Conservation (phyloP, 345 rosid species). For the Cochlearia excelsa region DNA sequence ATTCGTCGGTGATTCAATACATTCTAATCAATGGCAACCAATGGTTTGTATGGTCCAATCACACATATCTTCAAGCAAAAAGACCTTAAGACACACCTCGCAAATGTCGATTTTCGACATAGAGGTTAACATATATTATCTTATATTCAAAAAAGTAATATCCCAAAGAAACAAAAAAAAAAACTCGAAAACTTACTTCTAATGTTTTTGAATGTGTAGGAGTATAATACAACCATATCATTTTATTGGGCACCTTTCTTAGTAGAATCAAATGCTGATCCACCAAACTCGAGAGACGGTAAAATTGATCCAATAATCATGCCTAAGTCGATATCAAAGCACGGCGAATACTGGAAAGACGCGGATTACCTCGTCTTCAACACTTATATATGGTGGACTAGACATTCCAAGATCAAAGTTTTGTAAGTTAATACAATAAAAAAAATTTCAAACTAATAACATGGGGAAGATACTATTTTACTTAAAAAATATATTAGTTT, state of each 20-base stretch:
- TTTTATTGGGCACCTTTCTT: conserved; percentile 71
- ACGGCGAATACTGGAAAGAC: conserved; percentile 54
- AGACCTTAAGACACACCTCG: conserved; percentile 40
- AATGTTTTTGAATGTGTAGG: conserved; percentile 35
- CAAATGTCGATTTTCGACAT: conserved; percentile 36
- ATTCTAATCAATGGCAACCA: conserved; percentile 62
- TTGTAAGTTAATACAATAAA: conserved; percentile 38
- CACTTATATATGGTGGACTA: conserved; percentile 69
- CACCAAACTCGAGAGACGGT: conserved; percentile 49
- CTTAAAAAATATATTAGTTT: too few relatives aligned
- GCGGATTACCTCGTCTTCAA: conserved; percentile 55
- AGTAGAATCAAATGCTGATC: conserved; percentile 61
- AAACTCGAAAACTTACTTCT: conserved; percentile 7
- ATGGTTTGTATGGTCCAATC: conserved; percentile 67
- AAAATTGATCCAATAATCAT: conserved; percentile 40
- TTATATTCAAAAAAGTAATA: not conserved
- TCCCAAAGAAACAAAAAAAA: not conserved
- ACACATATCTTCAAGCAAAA: conserved; percentile 37
- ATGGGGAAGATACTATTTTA: too few relatives aligned
- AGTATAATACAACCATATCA: conserved; percentile 52
- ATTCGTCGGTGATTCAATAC: conserved; percentile 65
- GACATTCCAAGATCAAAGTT: conserved; percentile 45
- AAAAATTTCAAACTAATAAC: too few relatives aligned
- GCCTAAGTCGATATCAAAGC: conserved; percentile 58
- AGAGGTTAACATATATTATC: conserved; percentile 37